phyloP scores from a whole-genome alignment of 2,329 filamentous ascomycete genomes.

The Camillea tinctor region DNA sequence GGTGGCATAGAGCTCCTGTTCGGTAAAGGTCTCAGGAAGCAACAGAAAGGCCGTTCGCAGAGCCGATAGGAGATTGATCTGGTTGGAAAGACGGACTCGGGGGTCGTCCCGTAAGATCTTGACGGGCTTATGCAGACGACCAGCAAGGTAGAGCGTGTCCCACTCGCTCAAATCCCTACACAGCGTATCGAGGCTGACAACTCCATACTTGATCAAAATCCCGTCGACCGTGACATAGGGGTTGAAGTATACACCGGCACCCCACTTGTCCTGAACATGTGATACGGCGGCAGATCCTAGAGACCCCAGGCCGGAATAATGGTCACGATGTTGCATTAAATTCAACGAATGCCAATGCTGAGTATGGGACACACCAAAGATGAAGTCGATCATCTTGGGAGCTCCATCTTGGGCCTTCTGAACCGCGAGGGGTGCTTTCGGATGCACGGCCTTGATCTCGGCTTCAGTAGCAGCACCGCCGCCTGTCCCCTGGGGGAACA shows the following conservation, averaged over 20 bases:
- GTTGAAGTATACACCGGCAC: slow-evolving; percentile 96
- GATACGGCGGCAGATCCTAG: slow-evolving; percentile 84
- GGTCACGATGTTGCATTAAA: slow-evolving; percentile 79
- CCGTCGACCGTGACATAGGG: slow-evolving; percentile 93
- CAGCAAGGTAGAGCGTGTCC: slow-evolving; percentile 95
- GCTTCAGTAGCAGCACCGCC: slow-evolving; percentile 54
- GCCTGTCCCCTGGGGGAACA: slow-evolving; percentile 73
- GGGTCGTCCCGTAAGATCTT: slow-evolving; percentile 96
- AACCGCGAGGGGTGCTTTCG: slow-evolving; percentile 77
- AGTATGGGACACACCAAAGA: slow-evolving; percentile 90
- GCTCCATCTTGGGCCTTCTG: slow-evolving; percentile 81
- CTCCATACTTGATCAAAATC: slow-evolving; percentile 95
- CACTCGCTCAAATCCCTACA: slow-evolving; percentile 84
- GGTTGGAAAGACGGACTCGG: slow-evolving; percentile 87
- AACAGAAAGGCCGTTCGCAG: slow-evolving; percentile 86
- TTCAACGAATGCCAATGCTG: slow-evolving; percentile 98
- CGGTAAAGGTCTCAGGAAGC: slow-evolving; percentile 79
- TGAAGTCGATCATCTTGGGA: slow-evolving; percentile 98
- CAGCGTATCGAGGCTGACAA: slow-evolving; percentile 89
- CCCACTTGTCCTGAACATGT: slow-evolving; percentile 80
- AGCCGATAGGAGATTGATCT: slow-evolving; percentile 91
- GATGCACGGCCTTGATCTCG: slow-evolving; percentile 67
- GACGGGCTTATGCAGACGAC: slow-evolving; percentile 88
- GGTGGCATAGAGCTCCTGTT: slow-evolving; percentile 82
- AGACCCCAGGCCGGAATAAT: slow-evolving; percentile 84